phyloP scores from a whole-genome alignment of 2,329 filamentous ascomycete species.

The Dothistroma septosporum region DNA sequence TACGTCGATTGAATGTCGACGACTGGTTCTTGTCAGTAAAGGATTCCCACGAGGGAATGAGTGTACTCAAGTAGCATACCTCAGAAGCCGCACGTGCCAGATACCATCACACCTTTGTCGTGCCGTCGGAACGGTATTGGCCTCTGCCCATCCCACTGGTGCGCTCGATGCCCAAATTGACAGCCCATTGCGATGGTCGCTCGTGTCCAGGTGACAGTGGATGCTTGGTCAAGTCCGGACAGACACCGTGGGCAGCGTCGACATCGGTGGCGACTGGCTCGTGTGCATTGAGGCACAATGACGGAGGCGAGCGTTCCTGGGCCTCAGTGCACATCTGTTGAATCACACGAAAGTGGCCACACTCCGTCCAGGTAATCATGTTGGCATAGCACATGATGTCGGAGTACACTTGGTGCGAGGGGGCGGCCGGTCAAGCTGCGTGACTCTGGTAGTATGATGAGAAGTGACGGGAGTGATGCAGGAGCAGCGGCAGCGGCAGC shows the following conservation, averaged over 20 bases:
- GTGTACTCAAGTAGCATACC: not conserved
- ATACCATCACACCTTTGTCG: not conserved
- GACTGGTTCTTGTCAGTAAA: not conserved
- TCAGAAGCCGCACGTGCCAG: not conserved
- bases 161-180: not conserved
- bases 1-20: not conserved
- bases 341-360: constrained; percentile 16
- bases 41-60: not conserved
- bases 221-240: constrained; percentile 14
- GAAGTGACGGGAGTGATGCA: not conserved
- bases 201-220: not conserved
- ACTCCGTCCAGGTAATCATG: constrained; percentile 17
- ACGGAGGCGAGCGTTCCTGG: constrained; percentile 4
- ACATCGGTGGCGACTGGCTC: constrained; percentile 21
- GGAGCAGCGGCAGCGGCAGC: not conserved
- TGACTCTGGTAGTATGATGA: not conserved
- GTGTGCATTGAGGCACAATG: constrained; percentile 15
- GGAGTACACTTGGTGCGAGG: not conserved
- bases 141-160: not conserved
- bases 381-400: constrained; percentile 19
- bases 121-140: not conserved
- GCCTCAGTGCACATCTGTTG: constrained; percentile 16
- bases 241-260: constrained; percentile 7
- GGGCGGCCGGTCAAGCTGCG: not conserved
- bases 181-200: not conserved